Evolutionary conservation across 1,139 yeast genomes (phyloP), one percentile per base, ranked within the genome.

Genomic region (Hyphopichia fennica): DNA sequence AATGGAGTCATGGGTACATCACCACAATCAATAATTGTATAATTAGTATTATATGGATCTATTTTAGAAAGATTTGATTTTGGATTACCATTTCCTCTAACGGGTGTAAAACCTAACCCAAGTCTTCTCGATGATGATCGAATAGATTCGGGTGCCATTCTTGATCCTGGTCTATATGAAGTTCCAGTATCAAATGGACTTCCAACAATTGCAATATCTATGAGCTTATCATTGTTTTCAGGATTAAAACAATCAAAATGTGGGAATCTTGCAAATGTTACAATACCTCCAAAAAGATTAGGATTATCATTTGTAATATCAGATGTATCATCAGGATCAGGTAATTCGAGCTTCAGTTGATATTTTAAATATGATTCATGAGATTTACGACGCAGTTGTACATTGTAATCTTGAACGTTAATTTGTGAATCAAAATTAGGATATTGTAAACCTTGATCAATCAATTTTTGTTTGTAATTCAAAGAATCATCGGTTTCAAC

Each of bases 1-100:
- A 77, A 77, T 14, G 82, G 82, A 1, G 75, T 71, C 75, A 77
- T 69, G 18, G 81, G 76, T 10, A 77, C 75, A 53, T 78, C 82
- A 6, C 82, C 83, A 56, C 82, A 78, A 50, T 78, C 83, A 4
- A 77, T 65, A 22, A 71, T 62, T 6, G 67, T 49, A 22, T 58
- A 57, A 45, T 69, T 68, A 46, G 68, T 75, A 34, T 60, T 57
- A 41, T 61, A 63, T 1, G 69, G 69, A 42, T 65, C 54, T 2
- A 54, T 47, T 33, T 52, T 50, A 7, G 53, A 44, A 39, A 56
- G 50, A 22, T 52, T 52, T 15, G 54, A 47, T 1, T 47, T 45
- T 50, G 57, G 50, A 27, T 54, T 54, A 1, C 68, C 68, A 19
- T 54, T 56, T 7, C 47, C 52, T 48, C 73, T 54, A 15, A 65